phyloP scores from a whole-genome alignment of 1,139 yeast genomes.

The Yamadazyma sp. region DNA sequence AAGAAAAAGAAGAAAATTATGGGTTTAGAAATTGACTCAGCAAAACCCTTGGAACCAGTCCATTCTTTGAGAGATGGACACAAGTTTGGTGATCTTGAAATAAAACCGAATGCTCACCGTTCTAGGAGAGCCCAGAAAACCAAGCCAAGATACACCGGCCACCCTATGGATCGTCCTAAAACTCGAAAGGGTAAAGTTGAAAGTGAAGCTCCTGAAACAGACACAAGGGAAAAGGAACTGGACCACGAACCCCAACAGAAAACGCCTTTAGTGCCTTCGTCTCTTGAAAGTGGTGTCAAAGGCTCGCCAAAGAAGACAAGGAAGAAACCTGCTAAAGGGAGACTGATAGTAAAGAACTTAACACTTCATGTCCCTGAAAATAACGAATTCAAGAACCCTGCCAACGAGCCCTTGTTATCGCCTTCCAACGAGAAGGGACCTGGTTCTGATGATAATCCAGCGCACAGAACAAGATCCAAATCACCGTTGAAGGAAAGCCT shows the following conservation, averaged over 20 bases:
- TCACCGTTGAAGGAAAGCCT: constrained; percentile 41
- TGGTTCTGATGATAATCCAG: constrained; percentile 28
- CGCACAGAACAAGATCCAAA: constrained; percentile 41
- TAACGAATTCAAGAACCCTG: neutral
- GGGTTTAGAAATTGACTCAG: constrained; percentile 23
- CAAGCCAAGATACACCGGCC: neutral
- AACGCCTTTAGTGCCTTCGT: neutral
- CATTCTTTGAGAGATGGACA: constrained; percentile 25
- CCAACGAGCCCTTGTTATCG: neutral
- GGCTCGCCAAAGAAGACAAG: constrained; percentile 2
- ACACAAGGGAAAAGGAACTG: neutral
- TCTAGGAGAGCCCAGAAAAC: constrained; percentile 2
- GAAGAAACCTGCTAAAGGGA: neutral
- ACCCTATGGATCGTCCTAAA: neutral
- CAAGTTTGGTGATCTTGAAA: constrained; percentile 15
- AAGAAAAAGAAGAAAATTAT: constrained; percentile 13
- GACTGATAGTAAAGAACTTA: neutral
- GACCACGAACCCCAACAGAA: neutral
- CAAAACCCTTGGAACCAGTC: constrained; percentile 18
- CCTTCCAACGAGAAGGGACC: neutral
- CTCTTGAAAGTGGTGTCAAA: neutral
- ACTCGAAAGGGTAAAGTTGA: neutral
- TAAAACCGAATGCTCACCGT: neutral
- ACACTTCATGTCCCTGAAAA: constrained; percentile 1
- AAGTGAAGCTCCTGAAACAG: neutral